A percentile compares a stretch with the other conserved stretches of the same genome.
phyloP scores from a whole-genome alignment of 805 yeast genomes.

The Saccharomycodes ludwigii region DNA sequence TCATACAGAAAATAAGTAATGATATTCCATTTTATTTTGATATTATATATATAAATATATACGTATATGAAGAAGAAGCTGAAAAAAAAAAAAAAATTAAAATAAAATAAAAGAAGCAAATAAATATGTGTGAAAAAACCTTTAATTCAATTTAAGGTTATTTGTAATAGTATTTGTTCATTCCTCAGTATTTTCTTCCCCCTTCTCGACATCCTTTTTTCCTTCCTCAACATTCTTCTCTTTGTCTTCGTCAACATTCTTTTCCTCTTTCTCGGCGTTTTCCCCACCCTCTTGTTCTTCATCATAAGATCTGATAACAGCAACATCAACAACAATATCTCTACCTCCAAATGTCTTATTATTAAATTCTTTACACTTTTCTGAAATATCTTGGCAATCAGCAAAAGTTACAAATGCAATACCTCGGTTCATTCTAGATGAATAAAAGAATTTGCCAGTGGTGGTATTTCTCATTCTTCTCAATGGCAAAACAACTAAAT shows the following conservation, averaged over 20 bases:
- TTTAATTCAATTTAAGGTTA: too few relatives aligned
- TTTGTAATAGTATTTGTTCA: neutral
- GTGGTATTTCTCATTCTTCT: conserved; percentile 20
- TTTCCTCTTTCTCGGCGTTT: conserved; percentile 7
- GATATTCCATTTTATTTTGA: too few relatives aligned
- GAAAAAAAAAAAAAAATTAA: neutral
- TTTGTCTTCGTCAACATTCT: conserved; percentile 5
- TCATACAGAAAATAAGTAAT: too few relatives aligned
- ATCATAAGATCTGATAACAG: conserved; percentile 32
- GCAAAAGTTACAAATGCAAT: conserved; percentile 48
- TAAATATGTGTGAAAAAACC: too few relatives aligned
- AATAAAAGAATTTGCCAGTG: conserved; percentile 24
- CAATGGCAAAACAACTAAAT: conserved; percentile 41
- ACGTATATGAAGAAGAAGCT: too few relatives aligned
- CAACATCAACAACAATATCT: conserved; percentile 54
- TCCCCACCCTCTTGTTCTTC: conserved; percentile 12
- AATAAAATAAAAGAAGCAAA: neutral
- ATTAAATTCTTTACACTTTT: conserved; percentile 56
- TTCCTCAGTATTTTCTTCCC: neutral
- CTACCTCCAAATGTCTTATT: conserved; percentile 59
- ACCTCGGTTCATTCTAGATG: conserved; percentile 35
- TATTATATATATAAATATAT: too few relatives aligned
- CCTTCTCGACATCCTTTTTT: neutral
- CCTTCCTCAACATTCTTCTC: neutral
- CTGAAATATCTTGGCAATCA: conserved; percentile 38